Evolutionary conservation across 2,329 filamentous ascomycete genomes (phyloP).

Genomic region (Fusarium sp.): DNA sequence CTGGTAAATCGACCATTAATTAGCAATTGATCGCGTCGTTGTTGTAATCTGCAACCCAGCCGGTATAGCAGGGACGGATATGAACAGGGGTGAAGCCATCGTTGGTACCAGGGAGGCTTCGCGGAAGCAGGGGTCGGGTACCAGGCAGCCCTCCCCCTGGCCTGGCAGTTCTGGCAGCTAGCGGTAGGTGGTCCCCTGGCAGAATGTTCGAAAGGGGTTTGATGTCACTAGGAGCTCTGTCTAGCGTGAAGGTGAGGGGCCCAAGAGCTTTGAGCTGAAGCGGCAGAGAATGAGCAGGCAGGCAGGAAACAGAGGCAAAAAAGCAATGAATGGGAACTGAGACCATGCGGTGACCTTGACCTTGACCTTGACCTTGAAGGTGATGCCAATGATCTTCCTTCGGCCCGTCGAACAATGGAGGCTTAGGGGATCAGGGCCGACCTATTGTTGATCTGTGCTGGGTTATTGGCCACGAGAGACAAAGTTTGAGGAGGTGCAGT

Average conservation of each 20-base stretch:
- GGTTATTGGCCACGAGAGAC: slow-evolving; percentile 3
- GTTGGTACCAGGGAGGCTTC: slow-evolving; percentile 25
- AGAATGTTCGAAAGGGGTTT: slow-evolving; percentile 28
- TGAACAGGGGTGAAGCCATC: slow-evolving; percentile 25
- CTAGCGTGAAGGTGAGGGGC: slow-evolving; percentile 32
- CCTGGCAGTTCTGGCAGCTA: slow-evolving; percentile 28
- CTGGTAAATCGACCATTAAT: slow-evolving; percentile 25
- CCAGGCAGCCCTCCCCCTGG: slow-evolving; percentile 5
- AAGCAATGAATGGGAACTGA: neutral
- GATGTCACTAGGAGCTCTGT: slow-evolving; percentile 23
- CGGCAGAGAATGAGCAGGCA: slow-evolving; percentile 2
- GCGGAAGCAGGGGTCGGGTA: slow-evolving; percentile 27
- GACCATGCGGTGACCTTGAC: neutral
- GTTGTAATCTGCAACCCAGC: slow-evolving; percentile 26
- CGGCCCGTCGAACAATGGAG: neutral
- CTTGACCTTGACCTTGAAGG: neutral
- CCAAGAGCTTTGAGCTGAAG: neutral
- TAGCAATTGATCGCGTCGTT: slow-evolving; percentile 11
- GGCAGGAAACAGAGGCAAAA: neutral
- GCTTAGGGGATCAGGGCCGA: neutral
- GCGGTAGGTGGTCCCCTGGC: slow-evolving; percentile 22
- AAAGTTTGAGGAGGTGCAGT: neutral
- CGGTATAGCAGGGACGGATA: slow-evolving; percentile 31
- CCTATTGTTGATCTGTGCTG: slow-evolving; percentile 4
- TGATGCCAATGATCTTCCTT: slow-evolving; percentile 9